Conservation (phyloP, 768 basidiomycete genomes). For the Calvatia gigantea region DNA sequence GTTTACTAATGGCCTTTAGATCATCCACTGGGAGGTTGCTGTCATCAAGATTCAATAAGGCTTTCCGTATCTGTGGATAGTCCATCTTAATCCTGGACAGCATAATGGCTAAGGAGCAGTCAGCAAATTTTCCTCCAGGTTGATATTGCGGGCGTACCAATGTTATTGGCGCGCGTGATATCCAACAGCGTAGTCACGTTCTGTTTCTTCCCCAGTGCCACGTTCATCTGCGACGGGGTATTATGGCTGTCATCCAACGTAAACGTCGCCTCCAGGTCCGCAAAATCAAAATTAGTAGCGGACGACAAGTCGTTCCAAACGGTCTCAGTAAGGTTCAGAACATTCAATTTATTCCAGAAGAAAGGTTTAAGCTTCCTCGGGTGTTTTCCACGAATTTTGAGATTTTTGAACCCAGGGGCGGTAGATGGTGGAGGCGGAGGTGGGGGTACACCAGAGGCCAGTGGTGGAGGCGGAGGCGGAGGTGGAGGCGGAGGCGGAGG, state of each 20-base stretch:
- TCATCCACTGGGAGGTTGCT: constrained; percentile 65
- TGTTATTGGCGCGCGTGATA: constrained; percentile 79
- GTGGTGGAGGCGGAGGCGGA: constrained; percentile 34
- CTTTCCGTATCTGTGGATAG: constrained; percentile 62
- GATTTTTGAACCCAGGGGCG: constrained; percentile 29
- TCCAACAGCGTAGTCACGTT: constrained; percentile 70
- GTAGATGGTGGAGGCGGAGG: constrained; percentile 33
- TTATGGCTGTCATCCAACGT: constrained; percentile 46
- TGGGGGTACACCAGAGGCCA: constrained; percentile 19
- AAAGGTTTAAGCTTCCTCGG: constrained; percentile 73
- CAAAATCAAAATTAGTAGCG: constrained; percentile 47
- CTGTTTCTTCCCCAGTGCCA: constrained; percentile 45
- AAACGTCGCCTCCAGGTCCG: constrained; percentile 76
- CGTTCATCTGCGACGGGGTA: constrained; percentile 36
- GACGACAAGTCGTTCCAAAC: constrained; percentile 67
- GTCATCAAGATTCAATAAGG: constrained; percentile 74
- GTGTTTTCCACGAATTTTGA: constrained; percentile 37
- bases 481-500: constrained; percentile 17
- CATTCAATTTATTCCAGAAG: constrained; percentile 84
- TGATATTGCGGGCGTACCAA: constrained; percentile 46
- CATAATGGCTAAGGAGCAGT: constrained; percentile 64
- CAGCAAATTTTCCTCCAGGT: not conserved
- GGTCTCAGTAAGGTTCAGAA: constrained; percentile 36
- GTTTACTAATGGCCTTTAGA: constrained; percentile 68
- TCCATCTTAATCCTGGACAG: constrained; percentile 69